Evolutionary conservation across 495 filamentous ascomycete species (phyloP), one percentile per base, ranked within the genome.

Genomic region (Aspergillus taichungensis): DNA sequence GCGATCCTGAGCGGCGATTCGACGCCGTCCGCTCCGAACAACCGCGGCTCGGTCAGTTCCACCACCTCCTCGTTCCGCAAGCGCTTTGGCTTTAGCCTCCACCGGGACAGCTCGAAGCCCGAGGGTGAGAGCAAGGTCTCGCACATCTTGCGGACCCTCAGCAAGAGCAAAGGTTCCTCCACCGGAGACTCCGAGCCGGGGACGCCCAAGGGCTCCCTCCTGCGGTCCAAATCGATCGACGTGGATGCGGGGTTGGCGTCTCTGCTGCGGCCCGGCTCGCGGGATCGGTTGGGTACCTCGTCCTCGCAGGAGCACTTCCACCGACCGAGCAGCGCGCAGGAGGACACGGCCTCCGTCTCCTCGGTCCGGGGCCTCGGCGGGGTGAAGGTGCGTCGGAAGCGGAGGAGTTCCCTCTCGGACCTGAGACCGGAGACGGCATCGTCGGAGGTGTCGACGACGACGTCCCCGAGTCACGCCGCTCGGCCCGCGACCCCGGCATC

Each of bases 391-490:
- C 65, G 81, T 53, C 87, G 83, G 66, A 96, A 94, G 67, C 75
- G 92, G 49, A 82, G 92, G 52, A 95, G 89, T 62, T 96, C 91
- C 14, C 65, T 98, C 14, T 94, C 88, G 11, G 92, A 98, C 57
- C 68, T 98, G 27, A 85, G 86, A 56, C 72, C 69, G 34, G 68
- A 75, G 5, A 77, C 83, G 59, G 61, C 67, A 13, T 66, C 62
- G 18, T 58, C 64, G 33, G 64, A 64, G 30, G 47, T 55, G 9
- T 66, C 63, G 5, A 50, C 52, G 5, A 50, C 52, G 29, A 30
- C 67, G 44, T 75, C 66, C 14, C 53, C 67, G 10, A 57, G 55
- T 32, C 60, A 64, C 13, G 51, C 51, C 37, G 54, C 60, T 10
- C 63, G 64, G 18, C 64, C 69, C 9, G 53, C 52, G 6, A 71